These are phyloP conservation scores for Fusarium sp. DNA, from an alignment of 2,329 filamentous ascomycete genomes.

Conservation along the genomic window DNA sequence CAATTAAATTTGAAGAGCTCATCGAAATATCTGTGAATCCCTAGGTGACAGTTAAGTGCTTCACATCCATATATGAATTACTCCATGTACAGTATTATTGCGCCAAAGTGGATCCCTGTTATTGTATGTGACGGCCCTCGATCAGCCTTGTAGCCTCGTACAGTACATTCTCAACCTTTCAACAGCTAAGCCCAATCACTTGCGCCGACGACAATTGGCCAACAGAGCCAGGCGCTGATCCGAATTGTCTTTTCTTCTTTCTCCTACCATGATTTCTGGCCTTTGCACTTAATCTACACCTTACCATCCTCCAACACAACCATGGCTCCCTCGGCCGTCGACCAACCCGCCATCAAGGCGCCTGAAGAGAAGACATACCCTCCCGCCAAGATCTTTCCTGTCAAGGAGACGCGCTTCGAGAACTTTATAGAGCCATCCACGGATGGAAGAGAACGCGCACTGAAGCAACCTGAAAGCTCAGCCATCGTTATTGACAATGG, in stretches of 20 bases:
- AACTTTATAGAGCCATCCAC: slow-evolving; percentile 63
- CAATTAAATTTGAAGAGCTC: background rate
- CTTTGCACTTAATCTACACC: slow-evolving; percentile 12
- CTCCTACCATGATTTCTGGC: slow-evolving; percentile 34
- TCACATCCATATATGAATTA: background rate
- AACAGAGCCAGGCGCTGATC: slow-evolving; percentile 27
- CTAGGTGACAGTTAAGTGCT: background rate
- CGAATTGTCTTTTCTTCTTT: slow-evolving; percentile 4
- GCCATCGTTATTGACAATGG: slow-evolving; percentile 99
- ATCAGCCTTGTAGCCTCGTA: slow-evolving; percentile 53
- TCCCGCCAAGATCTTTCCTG: slow-evolving; percentile 67
- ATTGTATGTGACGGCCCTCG: slow-evolving; percentile 37
- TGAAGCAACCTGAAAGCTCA: slow-evolving; percentile 66
- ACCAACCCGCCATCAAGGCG: slow-evolving; percentile 53
- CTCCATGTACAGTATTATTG: background rate
- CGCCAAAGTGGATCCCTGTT: slow-evolving; percentile 36
- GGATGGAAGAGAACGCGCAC: slow-evolving; percentile 78
- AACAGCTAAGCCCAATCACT: slow-evolving; percentile 35
- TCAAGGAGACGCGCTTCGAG: slow-evolving; percentile 71
- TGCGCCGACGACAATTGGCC: slow-evolving; percentile 45
- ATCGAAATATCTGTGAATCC: background rate
- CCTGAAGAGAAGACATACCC: slow-evolving; percentile 59
- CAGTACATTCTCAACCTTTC: slow-evolving; percentile 41
- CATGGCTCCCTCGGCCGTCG: slow-evolving; percentile 67
- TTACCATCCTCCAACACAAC: slow-evolving; percentile 21